Evolutionary conservation across 2,329 filamentous ascomycete genomes (phyloP).

Genomic region (Ophiostoma sp.): DNA sequence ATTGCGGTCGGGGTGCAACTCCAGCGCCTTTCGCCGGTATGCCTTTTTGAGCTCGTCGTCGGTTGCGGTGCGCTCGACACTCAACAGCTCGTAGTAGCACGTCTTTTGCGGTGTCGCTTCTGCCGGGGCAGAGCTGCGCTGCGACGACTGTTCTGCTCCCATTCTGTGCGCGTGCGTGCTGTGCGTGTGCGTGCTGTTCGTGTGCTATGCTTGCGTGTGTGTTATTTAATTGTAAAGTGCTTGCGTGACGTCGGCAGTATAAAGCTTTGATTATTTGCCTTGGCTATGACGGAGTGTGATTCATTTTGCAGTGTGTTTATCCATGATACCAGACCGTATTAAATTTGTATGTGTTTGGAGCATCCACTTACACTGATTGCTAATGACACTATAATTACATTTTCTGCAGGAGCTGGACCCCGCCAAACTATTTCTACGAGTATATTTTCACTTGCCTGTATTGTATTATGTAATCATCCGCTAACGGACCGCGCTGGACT

Average conservation of each 20-base stretch:
- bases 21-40: slow-evolving; percentile 83
- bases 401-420: background rate
- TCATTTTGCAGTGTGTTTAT: background rate
- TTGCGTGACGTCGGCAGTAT: background rate
- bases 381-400: slow-evolving; percentile 2
- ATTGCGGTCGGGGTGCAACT: slow-evolving; percentile 93
- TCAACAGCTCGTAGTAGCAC: slow-evolving; percentile 82
- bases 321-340: background rate
- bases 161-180: slow-evolving; percentile 36
- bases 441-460: no score
- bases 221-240: background rate
- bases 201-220: no score
- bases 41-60: slow-evolving; percentile 94
- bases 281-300: background rate
- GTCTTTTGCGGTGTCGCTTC: slow-evolving; percentile 47
- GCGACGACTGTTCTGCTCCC: slow-evolving; percentile 53
- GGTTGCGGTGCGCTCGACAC: slow-evolving; percentile 63
- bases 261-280: background rate
- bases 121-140: slow-evolving; percentile 29
- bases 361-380: slow-evolving; percentile 1
- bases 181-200: background rate
- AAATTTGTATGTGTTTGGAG: background rate
- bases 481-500: background rate
- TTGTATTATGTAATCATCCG: no score
- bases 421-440: background rate